phyloP scores from a whole-genome alignment of 129 eudicot genomes.

The Pseudognaphalium luteoalbum region DNA sequence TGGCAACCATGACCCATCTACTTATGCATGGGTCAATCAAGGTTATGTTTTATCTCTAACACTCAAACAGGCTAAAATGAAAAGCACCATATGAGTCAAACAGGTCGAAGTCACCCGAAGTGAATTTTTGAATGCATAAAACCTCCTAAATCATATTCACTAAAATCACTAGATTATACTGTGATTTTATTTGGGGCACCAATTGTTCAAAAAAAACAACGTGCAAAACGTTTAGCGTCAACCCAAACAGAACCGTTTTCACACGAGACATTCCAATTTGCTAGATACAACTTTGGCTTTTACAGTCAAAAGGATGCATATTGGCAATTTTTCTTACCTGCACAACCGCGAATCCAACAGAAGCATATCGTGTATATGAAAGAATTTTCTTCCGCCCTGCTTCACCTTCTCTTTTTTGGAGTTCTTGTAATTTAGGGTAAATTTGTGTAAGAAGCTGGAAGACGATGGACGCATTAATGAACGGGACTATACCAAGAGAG shows the following conservation, averaged over 20 bases:
- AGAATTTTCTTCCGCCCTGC: constrained; percentile 94
- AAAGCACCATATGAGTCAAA: background rate
- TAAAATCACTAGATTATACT: too few species aligned
- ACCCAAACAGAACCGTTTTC: background rate
- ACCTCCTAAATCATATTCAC: background rate
- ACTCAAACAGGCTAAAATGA: too few species aligned
- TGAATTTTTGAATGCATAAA: background rate
- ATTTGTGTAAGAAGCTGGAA: constrained; percentile 94
- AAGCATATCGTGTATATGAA: constrained; percentile 96
- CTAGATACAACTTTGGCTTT: constrained; percentile 1
- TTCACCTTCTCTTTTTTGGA: constrained; percentile 94
- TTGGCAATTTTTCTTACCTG: constrained; percentile 49
- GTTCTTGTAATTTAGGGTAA: constrained; percentile 97
- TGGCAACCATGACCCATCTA: too few species aligned
- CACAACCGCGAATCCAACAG: constrained; percentile 96
- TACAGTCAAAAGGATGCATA: constrained; percentile 6
- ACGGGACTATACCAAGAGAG: constrained; percentile 98
- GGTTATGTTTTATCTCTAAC: too few species aligned
- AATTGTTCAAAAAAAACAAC: background rate
- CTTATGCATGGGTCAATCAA: too few species aligned
- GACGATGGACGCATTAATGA: constrained; percentile 95
- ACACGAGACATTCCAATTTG: background rate
- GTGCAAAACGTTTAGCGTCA: background rate
- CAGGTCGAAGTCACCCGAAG: background rate
- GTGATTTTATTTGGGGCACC: background rate